Conservation (phyloP, 176 grass and related monocot genomes). For the Eremochloa ophiuroides region DNA sequence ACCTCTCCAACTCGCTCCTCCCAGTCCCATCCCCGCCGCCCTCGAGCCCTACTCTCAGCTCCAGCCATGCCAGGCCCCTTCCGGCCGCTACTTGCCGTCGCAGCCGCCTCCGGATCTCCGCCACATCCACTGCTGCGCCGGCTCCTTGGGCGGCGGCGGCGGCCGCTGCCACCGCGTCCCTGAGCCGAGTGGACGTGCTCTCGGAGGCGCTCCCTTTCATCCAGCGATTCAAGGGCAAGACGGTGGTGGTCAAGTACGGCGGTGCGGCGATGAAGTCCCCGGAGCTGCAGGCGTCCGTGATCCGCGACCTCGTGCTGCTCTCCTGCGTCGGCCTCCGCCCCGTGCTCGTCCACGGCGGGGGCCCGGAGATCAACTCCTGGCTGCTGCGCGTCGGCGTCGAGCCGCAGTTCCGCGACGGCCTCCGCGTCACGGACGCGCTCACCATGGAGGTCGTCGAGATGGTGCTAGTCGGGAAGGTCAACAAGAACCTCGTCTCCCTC, state of each 20-base stretch:
- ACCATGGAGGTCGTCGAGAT: constrained; percentile 75
- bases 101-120: constrained; percentile 20
- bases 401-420: constrained; percentile 62
- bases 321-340: constrained; percentile 65
- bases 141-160: neutral
- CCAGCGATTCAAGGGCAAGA: constrained; percentile 71
- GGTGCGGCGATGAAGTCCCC: constrained; percentile 64
- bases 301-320: constrained; percentile 71
- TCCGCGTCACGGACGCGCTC: constrained; percentile 60
- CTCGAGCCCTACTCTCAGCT: neutral
- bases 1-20: neutral
- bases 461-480: constrained; percentile 75
- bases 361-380: constrained; percentile 67
- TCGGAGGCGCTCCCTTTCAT: constrained; percentile 81
- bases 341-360: constrained; percentile 67
- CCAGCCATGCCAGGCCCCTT: neutral
- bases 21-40: neutral
- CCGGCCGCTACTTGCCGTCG: neutral
- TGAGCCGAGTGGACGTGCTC: constrained; percentile 52
- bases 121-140: neutral
- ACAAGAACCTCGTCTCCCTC: constrained; percentile 63
- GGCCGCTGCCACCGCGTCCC: neutral
- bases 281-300: constrained; percentile 57
- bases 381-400: constrained; percentile 48
- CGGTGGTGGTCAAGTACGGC: constrained; percentile 80